Conservation (phyloP, 306 rosid genomes). For the Argentina anserina region DNA sequence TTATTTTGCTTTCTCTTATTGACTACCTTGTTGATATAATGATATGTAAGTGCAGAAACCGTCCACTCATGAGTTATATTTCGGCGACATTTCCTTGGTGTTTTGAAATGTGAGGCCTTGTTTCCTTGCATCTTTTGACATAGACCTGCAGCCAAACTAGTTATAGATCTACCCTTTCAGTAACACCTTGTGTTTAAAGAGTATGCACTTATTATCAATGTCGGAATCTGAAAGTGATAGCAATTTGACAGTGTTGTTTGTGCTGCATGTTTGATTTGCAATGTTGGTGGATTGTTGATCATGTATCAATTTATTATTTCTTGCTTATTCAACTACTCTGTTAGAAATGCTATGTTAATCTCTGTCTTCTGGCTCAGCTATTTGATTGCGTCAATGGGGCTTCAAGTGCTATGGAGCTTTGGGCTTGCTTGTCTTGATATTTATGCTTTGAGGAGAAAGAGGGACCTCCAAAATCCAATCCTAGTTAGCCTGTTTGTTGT, state of each 20-base stretch:
- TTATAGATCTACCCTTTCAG: not conserved
- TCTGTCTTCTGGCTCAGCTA: conserved; percentile 49
- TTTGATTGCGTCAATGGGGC: conserved; percentile 96
- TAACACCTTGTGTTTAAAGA: not conserved
- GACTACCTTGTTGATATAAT: not conserved
- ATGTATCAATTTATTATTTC: not conserved
- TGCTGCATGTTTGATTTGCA: not conserved
- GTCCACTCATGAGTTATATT: not conserved
- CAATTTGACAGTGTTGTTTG: not conserved
- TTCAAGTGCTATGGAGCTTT: conserved; percentile 96
- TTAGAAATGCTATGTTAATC: conserved; percentile 18
- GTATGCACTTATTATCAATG: too few species aligned
- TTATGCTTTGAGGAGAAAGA: conserved; percentile 77
- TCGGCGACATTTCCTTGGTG: not conserved
- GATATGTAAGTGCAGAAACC: not conserved
- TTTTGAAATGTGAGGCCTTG: not conserved
- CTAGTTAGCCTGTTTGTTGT: conserved; percentile 93
- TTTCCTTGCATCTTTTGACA: not conserved
- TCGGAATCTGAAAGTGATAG: not conserved
- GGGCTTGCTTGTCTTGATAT: conserved; percentile 96
- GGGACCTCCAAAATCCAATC: conserved; percentile 82
- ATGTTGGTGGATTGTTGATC: not conserved
- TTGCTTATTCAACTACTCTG: not conserved
- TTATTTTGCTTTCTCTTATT: not conserved
- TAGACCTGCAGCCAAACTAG: not conserved